Conservation (phyloP, 148 eudicot genomes). For the Persicaria tinctoria region DNA sequence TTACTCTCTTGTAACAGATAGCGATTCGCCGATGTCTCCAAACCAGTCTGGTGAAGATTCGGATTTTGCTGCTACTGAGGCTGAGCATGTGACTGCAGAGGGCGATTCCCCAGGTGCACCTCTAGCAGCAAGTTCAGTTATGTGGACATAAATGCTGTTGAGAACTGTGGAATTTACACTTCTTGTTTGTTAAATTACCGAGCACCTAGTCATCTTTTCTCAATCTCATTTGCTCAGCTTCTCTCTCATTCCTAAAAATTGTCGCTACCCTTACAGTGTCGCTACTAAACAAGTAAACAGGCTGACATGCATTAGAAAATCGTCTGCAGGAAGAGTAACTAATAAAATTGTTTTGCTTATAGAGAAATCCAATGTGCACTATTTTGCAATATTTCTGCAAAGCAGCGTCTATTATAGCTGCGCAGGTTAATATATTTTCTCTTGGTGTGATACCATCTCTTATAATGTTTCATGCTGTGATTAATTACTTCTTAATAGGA, state of each 20-base stretch:
- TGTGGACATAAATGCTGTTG: background rate
- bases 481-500: background rate
- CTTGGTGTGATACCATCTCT: background rate
- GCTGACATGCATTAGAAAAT: background rate
- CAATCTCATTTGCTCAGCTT: background rate
- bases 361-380: background rate
- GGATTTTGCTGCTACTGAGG: conserved; percentile 5
- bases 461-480: background rate
- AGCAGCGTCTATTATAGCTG: background rate
- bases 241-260: background rate
- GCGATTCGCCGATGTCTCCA: background rate
- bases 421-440: background rate
- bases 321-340: background rate
- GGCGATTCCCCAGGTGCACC: conserved; percentile 1
- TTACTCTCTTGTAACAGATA: background rate
- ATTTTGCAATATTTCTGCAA: background rate
- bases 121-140: background rate
- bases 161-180: background rate
- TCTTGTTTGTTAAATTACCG: background rate
- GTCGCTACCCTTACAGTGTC: background rate
- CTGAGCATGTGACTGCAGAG: conserved; percentile 3
- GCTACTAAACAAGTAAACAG: background rate
- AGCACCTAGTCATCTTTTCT: background rate
- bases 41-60: conserved; percentile 5
- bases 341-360: background rate